Conservation (phyloP, 2,329 filamentous ascomycete species). For the Daldinia sp. region DNA sequence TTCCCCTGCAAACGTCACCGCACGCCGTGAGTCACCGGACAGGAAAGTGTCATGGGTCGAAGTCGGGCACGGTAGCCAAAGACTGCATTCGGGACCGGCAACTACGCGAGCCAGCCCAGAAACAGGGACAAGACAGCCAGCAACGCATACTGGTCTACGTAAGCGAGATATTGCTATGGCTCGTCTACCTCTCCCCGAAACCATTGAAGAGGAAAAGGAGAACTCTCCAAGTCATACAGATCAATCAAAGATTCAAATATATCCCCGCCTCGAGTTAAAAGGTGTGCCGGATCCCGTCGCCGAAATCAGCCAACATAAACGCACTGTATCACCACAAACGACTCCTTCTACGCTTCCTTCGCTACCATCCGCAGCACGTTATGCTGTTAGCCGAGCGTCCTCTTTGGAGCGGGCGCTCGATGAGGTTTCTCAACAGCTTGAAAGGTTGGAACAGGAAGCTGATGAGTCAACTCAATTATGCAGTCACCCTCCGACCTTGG, state of each 20-base stretch:
- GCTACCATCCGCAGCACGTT: constrained; percentile 50
- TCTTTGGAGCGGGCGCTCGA: constrained; percentile 52
- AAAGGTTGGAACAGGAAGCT: constrained; percentile 41
- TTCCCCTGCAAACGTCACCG: constrained; percentile 28
- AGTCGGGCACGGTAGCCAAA: constrained; percentile 28
- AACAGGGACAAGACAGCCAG: constrained; percentile 25
- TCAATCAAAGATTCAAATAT: constrained; percentile 18
- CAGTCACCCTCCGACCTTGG: constrained; percentile 16
- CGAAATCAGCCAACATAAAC: constrained; percentile 21
- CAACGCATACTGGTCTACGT: constrained; percentile 28
- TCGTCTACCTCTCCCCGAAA: constrained; percentile 41
- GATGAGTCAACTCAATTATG: constrained; percentile 18
- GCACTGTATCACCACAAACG: constrained; percentile 32
- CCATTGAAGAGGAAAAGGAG: constrained; percentile 46
- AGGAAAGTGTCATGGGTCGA: constrained; percentile 24
- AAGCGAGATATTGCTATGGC: constrained; percentile 40
- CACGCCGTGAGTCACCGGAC: constrained; percentile 31
- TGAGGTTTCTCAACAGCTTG: constrained; percentile 46
- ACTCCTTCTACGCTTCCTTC: constrained; percentile 46
- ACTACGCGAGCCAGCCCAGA: constrained; percentile 19
- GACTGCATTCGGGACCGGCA: constrained; percentile 20
- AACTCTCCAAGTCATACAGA: constrained; percentile 14
- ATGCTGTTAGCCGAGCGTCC: constrained; percentile 47
- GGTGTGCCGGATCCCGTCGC: constrained; percentile 10
- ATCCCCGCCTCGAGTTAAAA: constrained; percentile 10